phyloP scores from a whole-genome alignment of 1,139 yeast genomes.

The Yamadazyma pseudoaaseri region DNA sequence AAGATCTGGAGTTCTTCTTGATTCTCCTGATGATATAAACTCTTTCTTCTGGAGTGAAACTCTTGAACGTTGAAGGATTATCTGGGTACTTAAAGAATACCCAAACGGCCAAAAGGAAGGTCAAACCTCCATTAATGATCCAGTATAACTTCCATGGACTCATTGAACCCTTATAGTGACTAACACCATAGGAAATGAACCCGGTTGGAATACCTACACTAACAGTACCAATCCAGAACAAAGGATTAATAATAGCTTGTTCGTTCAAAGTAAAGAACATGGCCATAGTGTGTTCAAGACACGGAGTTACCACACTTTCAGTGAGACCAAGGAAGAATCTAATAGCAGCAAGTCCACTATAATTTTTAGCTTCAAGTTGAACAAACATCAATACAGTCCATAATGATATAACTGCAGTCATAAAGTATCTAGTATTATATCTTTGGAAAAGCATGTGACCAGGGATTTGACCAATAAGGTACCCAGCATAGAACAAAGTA shows the following conservation, averaged over 20 bases:
- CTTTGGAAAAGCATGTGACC: slow-evolving; percentile 36
- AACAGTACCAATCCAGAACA: slow-evolving; percentile 23
- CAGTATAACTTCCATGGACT: slow-evolving; percentile 7
- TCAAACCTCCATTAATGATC: slow-evolving; percentile 8
- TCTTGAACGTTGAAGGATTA: slow-evolving; percentile 15
- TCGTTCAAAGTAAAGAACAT: slow-evolving; percentile 20
- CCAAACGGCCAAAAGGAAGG: slow-evolving; percentile 4
- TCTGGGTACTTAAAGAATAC: slow-evolving; percentile 7
- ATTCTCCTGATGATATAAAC: slow-evolving; percentile 5
- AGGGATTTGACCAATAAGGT: slow-evolving; percentile 44
- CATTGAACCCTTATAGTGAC: slow-evolving; percentile 4
- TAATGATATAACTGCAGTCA: slow-evolving; percentile 16
- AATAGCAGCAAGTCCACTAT: slow-evolving; percentile 23
- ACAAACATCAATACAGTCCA: slow-evolving; percentile 27
- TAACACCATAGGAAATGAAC: slow-evolving; percentile 19
- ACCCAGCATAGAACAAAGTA: slow-evolving; percentile 53
- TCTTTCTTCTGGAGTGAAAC: slow-evolving; percentile 15
- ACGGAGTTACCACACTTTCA: slow-evolving; percentile 53
- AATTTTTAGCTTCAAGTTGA: slow-evolving; percentile 20
- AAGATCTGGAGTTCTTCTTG: slow-evolving; percentile 22
- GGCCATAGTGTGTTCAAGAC: slow-evolving; percentile 46
- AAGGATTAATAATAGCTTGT: slow-evolving; percentile 18
- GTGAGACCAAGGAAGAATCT: slow-evolving; percentile 43
- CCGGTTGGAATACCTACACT: slow-evolving; percentile 26
- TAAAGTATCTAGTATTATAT: slow-evolving; percentile 23